Base-by-base conservation (phyloP, 768 basidiomycete genomes). In the Hortiboletus campestris region DNA sequence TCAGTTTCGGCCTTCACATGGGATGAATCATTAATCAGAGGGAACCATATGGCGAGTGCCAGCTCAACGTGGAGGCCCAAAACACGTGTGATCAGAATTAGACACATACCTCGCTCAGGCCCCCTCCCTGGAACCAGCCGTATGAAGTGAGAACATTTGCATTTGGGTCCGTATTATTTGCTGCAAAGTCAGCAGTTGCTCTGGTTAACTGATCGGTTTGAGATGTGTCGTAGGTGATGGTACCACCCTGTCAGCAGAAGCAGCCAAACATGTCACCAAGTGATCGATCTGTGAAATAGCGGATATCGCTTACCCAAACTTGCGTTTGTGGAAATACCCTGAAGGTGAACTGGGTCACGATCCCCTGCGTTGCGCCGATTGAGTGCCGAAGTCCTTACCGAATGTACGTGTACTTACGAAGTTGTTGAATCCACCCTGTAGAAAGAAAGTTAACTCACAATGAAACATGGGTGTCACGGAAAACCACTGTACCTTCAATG, bases 371-470 rank as follows among this genome's bases (percentile, higher is more conserved):
- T 35, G 41, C 65, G 11, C 71, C 54, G 67, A 79, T 83, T 48
- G 70, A 74, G 34, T 65, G 64, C 2, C 66, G 5, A 38, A n/a
- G 16, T 17, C 45, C 35, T 12, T 38, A 20, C 42, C 25, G 20
- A 12, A 45, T 35, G 61, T 51, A 49, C 34, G 31, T 42, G 10
- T 47, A 51, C 63, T 49, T 55, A 80, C 78, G 61, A 84, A 86
- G 65, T 86, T 86, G 60, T 88, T 88, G 63, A 77, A 73, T 9
- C 84, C 84, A 43, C 86, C 86, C 82, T 86, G 47, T 39, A 45
- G 17, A 44, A 10, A 28, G 20, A 44, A 13, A 31, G 25, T 66
- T 10, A 57, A 44, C 32, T 39, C 34, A 16, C 22, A 34, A 32
- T 20, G 11, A 49, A 40, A 20, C 13, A 10, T 35, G 13, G 11